Percentiles rank a stretch among this genome's conserved stretches.
Evolutionary conservation across 1,139 yeast species (phyloP).

Genomic region (Entelexis sorbosivorans): DNA sequence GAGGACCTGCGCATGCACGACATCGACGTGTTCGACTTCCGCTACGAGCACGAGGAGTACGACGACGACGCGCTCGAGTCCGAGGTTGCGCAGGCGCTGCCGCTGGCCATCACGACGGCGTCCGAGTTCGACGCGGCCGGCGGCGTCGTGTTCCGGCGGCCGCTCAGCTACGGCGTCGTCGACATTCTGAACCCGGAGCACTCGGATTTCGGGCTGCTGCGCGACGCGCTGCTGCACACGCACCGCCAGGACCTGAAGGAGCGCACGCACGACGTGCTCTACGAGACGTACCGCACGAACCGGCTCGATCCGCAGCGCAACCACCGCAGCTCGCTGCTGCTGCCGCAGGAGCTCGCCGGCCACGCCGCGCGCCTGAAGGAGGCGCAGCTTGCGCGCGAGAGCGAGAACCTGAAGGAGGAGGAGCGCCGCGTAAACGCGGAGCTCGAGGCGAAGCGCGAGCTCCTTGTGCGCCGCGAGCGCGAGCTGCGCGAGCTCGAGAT

Average conservation of each 20-base stretch:
- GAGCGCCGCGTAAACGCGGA: constrained; percentile 80
- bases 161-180: constrained; percentile 88
- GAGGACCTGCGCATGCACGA: constrained; percentile 63
- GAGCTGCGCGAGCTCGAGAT: constrained; percentile 70
- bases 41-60: constrained; percentile 9
- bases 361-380: constrained; percentile 35
- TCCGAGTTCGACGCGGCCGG: constrained; percentile 24
- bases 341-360: constrained; percentile 35
- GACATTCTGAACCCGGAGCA: constrained; percentile 76
- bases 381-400: constrained; percentile 33
- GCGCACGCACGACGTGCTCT: constrained; percentile 81
- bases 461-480: constrained; percentile 74
- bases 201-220: constrained; percentile 68
- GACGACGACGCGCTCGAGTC: constrained; percentile 9
- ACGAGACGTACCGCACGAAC: constrained; percentile 89
- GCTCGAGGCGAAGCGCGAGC: constrained; percentile 70
- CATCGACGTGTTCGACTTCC: constrained; percentile 72
- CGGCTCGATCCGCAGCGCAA: constrained; percentile 38
- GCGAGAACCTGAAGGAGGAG: constrained; percentile 29
- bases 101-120: constrained; percentile 61
- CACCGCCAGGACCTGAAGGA: constrained; percentile 88
- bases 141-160: constrained; percentile 43
- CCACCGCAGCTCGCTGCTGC: constrained; percentile 25
- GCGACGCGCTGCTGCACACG: constrained; percentile 72
- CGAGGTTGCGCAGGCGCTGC: constrained; percentile 53